phyloP scores from a whole-genome alignment of 192 early-diverging fungal genomes.

The Blastocladiella britannica region DNA sequence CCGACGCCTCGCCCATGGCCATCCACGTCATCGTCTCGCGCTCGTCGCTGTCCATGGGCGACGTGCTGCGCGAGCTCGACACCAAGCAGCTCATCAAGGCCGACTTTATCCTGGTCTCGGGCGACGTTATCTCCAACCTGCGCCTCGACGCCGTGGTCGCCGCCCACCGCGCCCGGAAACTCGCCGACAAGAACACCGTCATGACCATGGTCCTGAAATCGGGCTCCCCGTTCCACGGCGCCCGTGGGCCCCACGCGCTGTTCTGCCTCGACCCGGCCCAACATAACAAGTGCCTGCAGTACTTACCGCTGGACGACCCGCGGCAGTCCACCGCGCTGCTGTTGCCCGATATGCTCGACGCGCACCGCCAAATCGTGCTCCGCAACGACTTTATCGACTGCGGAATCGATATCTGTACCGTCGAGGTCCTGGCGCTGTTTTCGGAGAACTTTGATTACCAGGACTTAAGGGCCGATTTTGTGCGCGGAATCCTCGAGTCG shows the following conservation, averaged over 20 bases:
- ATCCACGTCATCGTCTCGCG: slow-evolving; percentile 52
- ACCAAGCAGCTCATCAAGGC: slow-evolving; percentile 48
- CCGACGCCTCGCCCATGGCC: slow-evolving; percentile 36
- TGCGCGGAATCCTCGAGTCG: slow-evolving; percentile 69
- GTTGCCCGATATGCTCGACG: slow-evolving; percentile 34
- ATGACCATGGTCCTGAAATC: slow-evolving; percentile 86
- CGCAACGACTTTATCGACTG: slow-evolving; percentile 87
- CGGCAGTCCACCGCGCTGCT: slow-evolving; percentile 28
- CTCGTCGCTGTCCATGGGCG: slow-evolving; percentile 59
- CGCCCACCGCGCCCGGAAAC: slow-evolving; percentile 51
- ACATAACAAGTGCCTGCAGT: slow-evolving; percentile 61
- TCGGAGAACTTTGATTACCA: slow-evolving; percentile 98
- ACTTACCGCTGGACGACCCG: slow-evolving; percentile 44
- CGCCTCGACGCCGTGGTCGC: slow-evolving; percentile 51
- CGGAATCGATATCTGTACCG: slow-evolving; percentile 78
- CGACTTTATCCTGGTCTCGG: slow-evolving; percentile 82
- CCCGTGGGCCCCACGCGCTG: slow-evolving; percentile 20
- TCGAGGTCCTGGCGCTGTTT: slow-evolving; percentile 63
- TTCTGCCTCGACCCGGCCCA: slow-evolving; percentile 63
- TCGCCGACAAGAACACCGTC: slow-evolving; percentile 58
- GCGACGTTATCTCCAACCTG: slow-evolving; percentile 80
- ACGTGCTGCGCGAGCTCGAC: slow-evolving; percentile 80
- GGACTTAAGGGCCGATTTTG: slow-evolving; percentile 69
- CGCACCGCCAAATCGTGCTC: slow-evolving; percentile 49
- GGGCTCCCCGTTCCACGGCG: slow-evolving; percentile 30